These are phyloP conservation scores for Epichloe aotearoae DNA, from an alignment of 2,329 filamentous ascomycete species.

Conservation along the genomic window DNA sequence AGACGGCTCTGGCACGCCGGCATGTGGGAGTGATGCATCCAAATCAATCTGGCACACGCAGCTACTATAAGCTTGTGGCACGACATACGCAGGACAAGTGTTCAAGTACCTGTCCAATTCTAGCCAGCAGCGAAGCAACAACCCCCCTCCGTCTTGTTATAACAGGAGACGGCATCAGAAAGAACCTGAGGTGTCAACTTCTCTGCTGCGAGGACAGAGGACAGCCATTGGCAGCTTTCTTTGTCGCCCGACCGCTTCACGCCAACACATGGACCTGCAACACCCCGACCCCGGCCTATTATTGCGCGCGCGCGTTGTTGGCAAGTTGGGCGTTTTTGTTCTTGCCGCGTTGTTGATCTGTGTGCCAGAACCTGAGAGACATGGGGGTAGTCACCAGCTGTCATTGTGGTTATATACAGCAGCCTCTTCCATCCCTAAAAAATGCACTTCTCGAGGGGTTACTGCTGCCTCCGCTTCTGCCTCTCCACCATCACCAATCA, in stretches of 20 bases:
- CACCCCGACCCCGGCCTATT: not conserved
- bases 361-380: too few relatives aligned
- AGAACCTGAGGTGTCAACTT: not conserved
- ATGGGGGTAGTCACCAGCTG: not conserved
- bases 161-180: not conserved
- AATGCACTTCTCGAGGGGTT: not conserved
- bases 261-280: conserved; percentile 5
- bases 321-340: conserved; percentile 1
- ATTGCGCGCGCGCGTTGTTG: not conserved
- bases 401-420: not conserved
- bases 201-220: not conserved
- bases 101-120: not conserved
- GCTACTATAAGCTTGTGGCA: not conserved
- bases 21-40: not conserved
- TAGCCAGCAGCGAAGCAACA: not conserved
- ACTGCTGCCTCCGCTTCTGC: not conserved
- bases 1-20: not conserved
- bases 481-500: not conserved
- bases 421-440: not conserved
- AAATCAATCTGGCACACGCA: not conserved
- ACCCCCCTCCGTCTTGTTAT: not conserved
- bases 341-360: not conserved
- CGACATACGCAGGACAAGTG: not conserved
- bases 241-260: conserved; percentile 3
- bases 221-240: not conserved